Base-by-base conservation (phyloP, 163 green algal genomes). In the Trebouxiophyceae sp. region DNA sequence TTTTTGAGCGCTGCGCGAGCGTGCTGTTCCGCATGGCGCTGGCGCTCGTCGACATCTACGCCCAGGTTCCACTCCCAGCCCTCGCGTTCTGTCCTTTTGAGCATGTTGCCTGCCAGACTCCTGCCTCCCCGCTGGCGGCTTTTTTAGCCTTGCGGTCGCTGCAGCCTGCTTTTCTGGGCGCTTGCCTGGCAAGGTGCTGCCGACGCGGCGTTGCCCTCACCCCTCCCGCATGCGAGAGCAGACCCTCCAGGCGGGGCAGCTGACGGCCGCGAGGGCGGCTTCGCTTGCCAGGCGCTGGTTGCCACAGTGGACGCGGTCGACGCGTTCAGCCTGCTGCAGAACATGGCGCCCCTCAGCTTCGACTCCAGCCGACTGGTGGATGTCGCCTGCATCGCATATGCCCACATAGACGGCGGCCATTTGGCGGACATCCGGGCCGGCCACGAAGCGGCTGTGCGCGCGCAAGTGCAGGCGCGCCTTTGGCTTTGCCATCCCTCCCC, bases 1-100 rank as follows among this genome's bases (percentile, higher is more conserved):
- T 97, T 63, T 91, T 91, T 56, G 77, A 96, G 66, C 65, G 70
- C n/a, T 82, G 66, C 39, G 55, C 77, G 39, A 75, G 76, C 5
- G 74, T 90, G 29, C 81, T 96, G 22, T 92, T 96, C 63, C 73
- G 83, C 55, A 78, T 86, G 16, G 79, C 74, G 0, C 74, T 96
- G n/a, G 83, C 87, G 3, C 74, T 95, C 5, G 70, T 96, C 22
- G 83, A 93, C 61, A 86, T 91, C 19, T 93, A 90, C 67, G 62
- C 68, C 16, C 69, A 77, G 77, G 76, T 73, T 46, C 24, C 32
- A 44, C 6, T 67, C 22, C 39, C 45, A 44, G 22, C 16, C 54
- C 12, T 6, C n/a, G 22, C 20, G 24, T 60, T 26, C 22, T n/a
- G n/a, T n/a, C n/a, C n/a, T n/a, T n/a, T n/a, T n/a, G n/a, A n/a